Evolutionary conservation across 148 eudicot genomes (phyloP), one percentile per base, ranked within the genome.

Genomic region (Rhododendron simsii): DNA sequence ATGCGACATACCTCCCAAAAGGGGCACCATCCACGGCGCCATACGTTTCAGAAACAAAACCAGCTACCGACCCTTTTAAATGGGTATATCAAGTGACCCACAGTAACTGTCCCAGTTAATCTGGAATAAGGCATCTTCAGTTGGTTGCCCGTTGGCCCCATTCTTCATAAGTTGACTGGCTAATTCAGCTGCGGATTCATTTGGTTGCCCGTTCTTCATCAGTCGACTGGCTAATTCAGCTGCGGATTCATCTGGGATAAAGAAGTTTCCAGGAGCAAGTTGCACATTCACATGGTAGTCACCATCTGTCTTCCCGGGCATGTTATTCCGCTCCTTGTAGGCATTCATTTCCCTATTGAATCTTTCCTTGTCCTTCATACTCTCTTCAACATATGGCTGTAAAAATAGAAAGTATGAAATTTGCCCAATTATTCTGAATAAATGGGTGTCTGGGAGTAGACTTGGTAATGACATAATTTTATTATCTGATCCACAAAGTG

Each of bases 331-430:
- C 37, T 88, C 83, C 83, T 82, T 50, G 63, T 87, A 89, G 1
- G 82, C 81, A 26, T 86, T 82, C 91, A 89, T 85, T 78, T 90
- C 92, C 77, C 79, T 63, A 26, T 35, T 67, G 35, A 82, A 90
- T 81, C 91, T 89, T 78, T 92, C 92, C 87, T 55, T 90, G 69
- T 92, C 94, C 82, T 76, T 88, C 83, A 50, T 87, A 78, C 90
- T 84, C 80, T 88, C 94, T 82, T 92, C 90, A 12, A 88, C 8
- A 63, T 88, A 92, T 28, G 89, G 91, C 94, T 92, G 87, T 44
- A 86, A 81, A 76, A n/a, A 81, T 20, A 50, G 67, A 82, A 39
- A 35, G 41, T 1, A 74, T 35, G 41, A 74, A 74, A 33, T 28
- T 14, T 37, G 45, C 21, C 45, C 45, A 18, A 15, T 74, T 37